Base-by-base conservation (phyloP, 148 eudicot species). In the Amaranthus hypochondriacus region DNA sequence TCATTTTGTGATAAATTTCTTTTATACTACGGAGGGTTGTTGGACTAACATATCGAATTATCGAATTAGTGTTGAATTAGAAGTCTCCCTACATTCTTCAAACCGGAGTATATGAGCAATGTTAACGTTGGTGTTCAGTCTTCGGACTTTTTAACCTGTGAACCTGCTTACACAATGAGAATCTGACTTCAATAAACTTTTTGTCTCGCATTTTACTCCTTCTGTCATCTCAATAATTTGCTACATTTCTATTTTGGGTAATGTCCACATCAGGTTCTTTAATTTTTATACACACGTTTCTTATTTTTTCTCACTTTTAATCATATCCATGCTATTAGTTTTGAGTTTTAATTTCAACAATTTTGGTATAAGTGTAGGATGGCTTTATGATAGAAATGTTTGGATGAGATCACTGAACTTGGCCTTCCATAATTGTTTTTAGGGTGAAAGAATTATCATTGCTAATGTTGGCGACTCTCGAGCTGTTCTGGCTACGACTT, bases 381-480 rank as follows among this genome's bases (percentile, higher is more conserved):
- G 39, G 9, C 2, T 62, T 44, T 12, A 44, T 63, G 7, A 63
- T 63, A 3, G n/a, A 14, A 43, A 10, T 5, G 7, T 62, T 9
- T 11, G 2, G 2, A 53, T 48, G 48, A 28, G 50, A 60, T 5
- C 49, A 14, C 73, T 70, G 43, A 60, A 18, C 10, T 46, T 10
- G 62, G 14, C 13, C 6, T 47, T 56, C 10, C 65, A 43, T 42
- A 4, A n/a, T 39, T 74, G 66, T 43, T 81, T 4, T 14, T 71
- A 94, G 98, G 97, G 97, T 54, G 96, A 91, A 43, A 77, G 63
- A 63, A 77, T 94, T 18, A 81, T 86, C 49, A 66, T 94, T 9
- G 88, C 97, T 57, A 94, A 91, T 63, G 96, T 94, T 7, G 98
- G 98, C 6, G 98, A 94, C 74, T 94, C 98, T 7, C 96, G 98